These are phyloP conservation scores for Blastocystis sp. DNA, from an alignment of 352 stramenopile genomes.

Conservation along the genomic window DNA sequence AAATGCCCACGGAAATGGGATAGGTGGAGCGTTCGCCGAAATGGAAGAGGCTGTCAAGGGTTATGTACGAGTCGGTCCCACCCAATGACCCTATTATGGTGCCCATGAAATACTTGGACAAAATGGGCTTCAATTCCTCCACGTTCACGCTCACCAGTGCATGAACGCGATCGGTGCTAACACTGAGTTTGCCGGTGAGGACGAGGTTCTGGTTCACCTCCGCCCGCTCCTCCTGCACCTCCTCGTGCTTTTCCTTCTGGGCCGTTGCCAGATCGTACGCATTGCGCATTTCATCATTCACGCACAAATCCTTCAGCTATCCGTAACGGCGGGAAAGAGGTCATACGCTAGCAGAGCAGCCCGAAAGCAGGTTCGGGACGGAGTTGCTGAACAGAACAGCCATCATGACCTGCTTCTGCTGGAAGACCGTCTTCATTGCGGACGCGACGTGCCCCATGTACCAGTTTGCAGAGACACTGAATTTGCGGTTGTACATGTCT, in stretches of 20 bases:
- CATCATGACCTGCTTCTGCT: too few relatives aligned
- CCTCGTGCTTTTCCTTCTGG: neutral
- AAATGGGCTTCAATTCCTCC: neutral
- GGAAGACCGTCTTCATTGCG: too few relatives aligned
- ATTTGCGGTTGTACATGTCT: too few relatives aligned
- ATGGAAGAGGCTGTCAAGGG: slow-evolving; percentile 4
- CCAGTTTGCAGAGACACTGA: too few relatives aligned
- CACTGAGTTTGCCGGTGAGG: neutral
- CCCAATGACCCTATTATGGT: neutral
- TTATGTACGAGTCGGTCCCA: slow-evolving; percentile 1
- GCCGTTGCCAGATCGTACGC: too few relatives aligned
- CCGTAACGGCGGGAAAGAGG: too few relatives aligned
- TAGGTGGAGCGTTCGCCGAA: neutral
- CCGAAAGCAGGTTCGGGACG: too few relatives aligned
- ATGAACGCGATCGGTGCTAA: neutral
- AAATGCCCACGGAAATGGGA: slow-evolving; percentile 4
- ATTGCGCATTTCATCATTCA: too few relatives aligned
- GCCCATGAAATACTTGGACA: slow-evolving; percentile 11
- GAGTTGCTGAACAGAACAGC: too few relatives aligned
- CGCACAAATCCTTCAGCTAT: too few relatives aligned
- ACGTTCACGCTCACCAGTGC: slow-evolving; percentile 23
- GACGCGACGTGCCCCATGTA: too few relatives aligned
- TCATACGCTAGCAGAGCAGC: too few relatives aligned
- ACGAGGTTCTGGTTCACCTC: neutral
- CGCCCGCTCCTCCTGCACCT: neutral